Evolutionary conservation across 345 rosid genomes (phyloP).

Genomic region (Boechera retrofracta): DNA sequence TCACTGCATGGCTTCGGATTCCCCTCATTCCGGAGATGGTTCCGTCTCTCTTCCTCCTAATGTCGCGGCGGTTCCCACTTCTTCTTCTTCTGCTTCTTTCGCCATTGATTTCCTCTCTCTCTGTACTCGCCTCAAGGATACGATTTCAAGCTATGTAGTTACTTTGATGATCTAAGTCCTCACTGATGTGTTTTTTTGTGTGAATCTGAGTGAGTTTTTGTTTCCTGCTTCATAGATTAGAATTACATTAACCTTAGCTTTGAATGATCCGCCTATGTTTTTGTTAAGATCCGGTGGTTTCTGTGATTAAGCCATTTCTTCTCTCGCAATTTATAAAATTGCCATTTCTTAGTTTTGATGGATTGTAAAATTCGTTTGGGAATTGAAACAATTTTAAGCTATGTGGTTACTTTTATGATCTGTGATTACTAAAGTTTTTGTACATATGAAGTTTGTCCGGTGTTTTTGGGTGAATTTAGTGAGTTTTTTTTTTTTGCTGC

Average conservation of each 20-base stretch:
- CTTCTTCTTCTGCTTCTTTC: slow-evolving; percentile 46
- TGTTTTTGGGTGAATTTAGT: not conserved
- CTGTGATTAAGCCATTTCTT: not conserved
- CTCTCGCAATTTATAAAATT: not conserved
- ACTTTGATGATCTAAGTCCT: slow-evolving; percentile 11
- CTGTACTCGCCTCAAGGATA: slow-evolving; percentile 85
- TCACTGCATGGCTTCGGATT: slow-evolving; percentile 54
- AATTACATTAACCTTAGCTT: not conserved
- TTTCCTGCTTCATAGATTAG: not conserved
- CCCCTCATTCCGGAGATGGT: slow-evolving; percentile 51
- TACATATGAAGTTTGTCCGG: not conserved
- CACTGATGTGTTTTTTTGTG: not conserved
- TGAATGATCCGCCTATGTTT: not conserved
- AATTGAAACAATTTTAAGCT: not conserved
- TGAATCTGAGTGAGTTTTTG: not conserved
- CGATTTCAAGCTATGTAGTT: not conserved
- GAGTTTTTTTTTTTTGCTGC: not conserved
- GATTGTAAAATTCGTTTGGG: not conserved
- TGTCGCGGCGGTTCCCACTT: slow-evolving; percentile 40
- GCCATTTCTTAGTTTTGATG: not conserved
- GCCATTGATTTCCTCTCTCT: slow-evolving; percentile 92
- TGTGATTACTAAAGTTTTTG: not conserved
- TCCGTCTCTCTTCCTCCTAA: slow-evolving; percentile 31
- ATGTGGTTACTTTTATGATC: not conserved
- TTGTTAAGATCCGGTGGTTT: not conserved